Percentiles rank a stretch among this genome's conserved stretches.
Conservation (phyloP, 257 asterid species). For the Echites panduratus region DNA sequence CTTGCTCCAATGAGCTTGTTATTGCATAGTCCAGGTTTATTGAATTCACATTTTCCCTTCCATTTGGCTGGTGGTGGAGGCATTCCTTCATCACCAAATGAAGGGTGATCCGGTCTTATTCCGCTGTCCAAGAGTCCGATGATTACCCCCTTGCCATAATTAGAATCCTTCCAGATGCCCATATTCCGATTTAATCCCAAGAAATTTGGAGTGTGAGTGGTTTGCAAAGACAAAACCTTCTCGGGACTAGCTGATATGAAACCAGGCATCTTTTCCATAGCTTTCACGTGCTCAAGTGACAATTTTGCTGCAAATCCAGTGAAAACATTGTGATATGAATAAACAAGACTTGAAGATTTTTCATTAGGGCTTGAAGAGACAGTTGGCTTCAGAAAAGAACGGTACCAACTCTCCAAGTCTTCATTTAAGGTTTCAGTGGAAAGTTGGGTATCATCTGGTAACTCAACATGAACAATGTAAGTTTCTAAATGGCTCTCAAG, state of each 20-base stretch:
- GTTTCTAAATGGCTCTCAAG: constrained; percentile 18
- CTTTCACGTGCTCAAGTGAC: constrained; percentile 19
- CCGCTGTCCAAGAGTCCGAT: constrained; percentile 48
- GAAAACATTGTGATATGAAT: constrained; percentile 35
- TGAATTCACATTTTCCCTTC: constrained; percentile 40
- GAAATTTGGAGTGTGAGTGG: constrained; percentile 44
- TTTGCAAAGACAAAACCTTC: constrained; percentile 22
- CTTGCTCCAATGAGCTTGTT: constrained; percentile 55
- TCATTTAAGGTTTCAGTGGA: constrained; percentile 1
- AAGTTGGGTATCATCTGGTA: constrained; percentile 12
- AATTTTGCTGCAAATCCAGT: constrained; percentile 31
- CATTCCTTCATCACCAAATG: constrained; percentile 41
- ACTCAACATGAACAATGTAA: constrained; percentile 39
- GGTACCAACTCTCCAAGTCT: constrained; percentile 28
- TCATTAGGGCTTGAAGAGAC: constrained; percentile 9
- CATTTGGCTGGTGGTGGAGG: constrained; percentile 47
- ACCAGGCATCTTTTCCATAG: constrained; percentile 26
- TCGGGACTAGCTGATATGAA: constrained; percentile 33
- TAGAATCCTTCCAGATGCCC: constrained; percentile 46
- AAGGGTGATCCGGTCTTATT: constrained; percentile 37
- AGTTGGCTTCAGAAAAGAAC: constrained; percentile 27
- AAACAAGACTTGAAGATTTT: constrained; percentile 10
- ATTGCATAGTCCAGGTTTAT: constrained; percentile 21
- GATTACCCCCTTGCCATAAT: constrained; percentile 44
- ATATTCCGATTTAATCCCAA: constrained; percentile 35